A percentile compares a stretch with the other conserved stretches of the same genome.
These are phyloP conservation scores for Podospora bellae-mahoneyi DNA, from an alignment of 495 filamentous ascomycete species.

Conservation along the genomic window DNA sequence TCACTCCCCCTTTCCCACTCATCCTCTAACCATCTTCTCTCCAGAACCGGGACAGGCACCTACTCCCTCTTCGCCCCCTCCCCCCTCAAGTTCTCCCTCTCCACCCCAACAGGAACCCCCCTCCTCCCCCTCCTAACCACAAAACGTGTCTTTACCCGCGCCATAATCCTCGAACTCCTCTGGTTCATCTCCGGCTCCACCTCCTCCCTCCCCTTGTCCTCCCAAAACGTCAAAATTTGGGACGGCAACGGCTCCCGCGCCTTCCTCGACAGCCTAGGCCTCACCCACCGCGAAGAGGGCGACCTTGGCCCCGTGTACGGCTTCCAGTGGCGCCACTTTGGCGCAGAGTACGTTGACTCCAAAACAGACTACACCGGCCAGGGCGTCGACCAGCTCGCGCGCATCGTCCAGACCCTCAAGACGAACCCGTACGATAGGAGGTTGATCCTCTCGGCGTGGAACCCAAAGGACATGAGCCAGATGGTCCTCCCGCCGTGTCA, in stretches of 20 bases:
- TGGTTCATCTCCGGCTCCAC: conserved; percentile 91
- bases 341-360: conserved; percentile 77
- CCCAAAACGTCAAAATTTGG: conserved; percentile 90
- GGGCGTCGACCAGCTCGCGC: conserved; percentile 87
- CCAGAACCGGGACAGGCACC: conserved; percentile 88
- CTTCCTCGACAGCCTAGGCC: conserved; percentile 79
- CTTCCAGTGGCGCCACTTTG: conserved; percentile 99
- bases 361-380: conserved; percentile 80
- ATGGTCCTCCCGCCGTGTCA: conserved; percentile 98
- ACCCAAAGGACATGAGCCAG: conserved; percentile 74
- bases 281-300: conserved; percentile 73
- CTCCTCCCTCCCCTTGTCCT: conserved; percentile 67
- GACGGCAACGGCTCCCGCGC: conserved; percentile 91
- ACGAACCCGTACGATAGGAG: conserved; percentile 81
- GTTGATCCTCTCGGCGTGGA: conserved; percentile 91
- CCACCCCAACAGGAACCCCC: conserved; percentile 37
- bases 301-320: conserved; percentile 96
- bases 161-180: conserved; percentile 88
- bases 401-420: conserved; percentile 77
- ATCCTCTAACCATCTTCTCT: neutral
- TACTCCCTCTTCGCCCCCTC: conserved; percentile 81
- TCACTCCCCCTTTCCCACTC: neutral
- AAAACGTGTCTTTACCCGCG: conserved; percentile 91
- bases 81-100: conserved; percentile 79
- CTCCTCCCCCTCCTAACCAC: conserved; percentile 92